Base-by-base conservation (phyloP, 1,139 yeast genomes). In the Schizosaccharomyces versatilis region DNA sequence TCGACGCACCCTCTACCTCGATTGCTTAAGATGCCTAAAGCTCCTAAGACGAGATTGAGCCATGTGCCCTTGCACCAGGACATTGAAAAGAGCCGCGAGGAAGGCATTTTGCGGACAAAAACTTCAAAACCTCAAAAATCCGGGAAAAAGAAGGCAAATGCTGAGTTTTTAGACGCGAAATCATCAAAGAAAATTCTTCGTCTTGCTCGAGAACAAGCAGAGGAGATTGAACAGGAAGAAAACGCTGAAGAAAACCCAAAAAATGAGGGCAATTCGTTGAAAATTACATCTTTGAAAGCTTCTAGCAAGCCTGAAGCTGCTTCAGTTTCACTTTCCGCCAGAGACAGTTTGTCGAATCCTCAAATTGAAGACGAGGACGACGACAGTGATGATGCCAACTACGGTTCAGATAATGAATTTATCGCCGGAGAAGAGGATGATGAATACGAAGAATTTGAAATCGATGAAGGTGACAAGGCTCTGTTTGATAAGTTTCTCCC, bases 181-280 rank as follows among this genome's bases (percentile, higher is more conserved):
- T 73, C 85, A 41, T 84, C 97, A 1, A 75, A 94, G 68, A 85
- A 79, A 69, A 88, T 90, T 67, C 72, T 90, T 60, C 84, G 82
- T 65, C 73, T 90, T 61, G 98, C 97, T 14, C 80, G 77, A 62
- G 90, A 82, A 63, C 98, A 90, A 69, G 96, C 86, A 66, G 88
- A 84, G 52, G 98, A 90, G 66, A 67, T 88, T 38, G 83, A 76
- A 57, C 66, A 65, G 32, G 67, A 64, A n/a, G 66, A 63, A 47
- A 67, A 66, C 32, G 68, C 61, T n/a, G 64, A 63, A 10, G 65
- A 62, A 38, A 59, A 59, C 38, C 3, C 12, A 5, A 19, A n/a
- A 44, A 14, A 44, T 39, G 55, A 53, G n/a, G 57, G 42, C 14
- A 41, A 44, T 38, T 57, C 32, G 32, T 24, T 24, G 32, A 24